Base-by-base conservation (phyloP, 2,329 filamentous ascomycete genomes). In the Fusarium musae region DNA sequence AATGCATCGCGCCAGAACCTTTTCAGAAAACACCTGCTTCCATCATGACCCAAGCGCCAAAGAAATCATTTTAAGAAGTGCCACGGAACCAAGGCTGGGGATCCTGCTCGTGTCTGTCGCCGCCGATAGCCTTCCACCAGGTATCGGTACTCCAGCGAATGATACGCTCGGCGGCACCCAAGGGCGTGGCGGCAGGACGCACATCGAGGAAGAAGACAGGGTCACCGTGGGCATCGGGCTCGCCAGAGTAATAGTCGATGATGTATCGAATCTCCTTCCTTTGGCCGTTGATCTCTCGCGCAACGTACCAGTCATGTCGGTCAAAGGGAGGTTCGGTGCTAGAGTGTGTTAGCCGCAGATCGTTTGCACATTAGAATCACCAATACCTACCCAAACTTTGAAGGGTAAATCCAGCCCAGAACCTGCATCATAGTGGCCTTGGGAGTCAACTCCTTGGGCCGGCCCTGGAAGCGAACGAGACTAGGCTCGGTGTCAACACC, bases 141-240 rank as follows among this genome's bases (percentile, higher is more conserved):
- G 97, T 89, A 82, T 98, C 96, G 15, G 93, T 95, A 57, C 95
- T 93, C 94, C 95, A 98, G 78, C 95, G 87, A 80, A 98, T 90
- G 69, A 95, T 83, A 58, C 96, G 89, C 85, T 98, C 96, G 6
- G 91, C 90, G 1, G 94, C 93, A 32, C 92, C 92, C 2, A 89
- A 92, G 6, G 95, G 95, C 0, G 93, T 94, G 46, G 97, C 84
- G 7, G 96, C 96, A 4, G 96, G 96, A 72, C 96, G 89, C 26
- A 99, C 96, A 80, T 99, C 96, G 61, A 99, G 89, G 81, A 92
- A 98, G 85, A 99, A 99, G 11, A 98, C 95, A 6, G 96, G 96
- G 80, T 98, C 94, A 37, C 95, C 96, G 1, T 90, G 93, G 5
- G 92, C 90, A 78, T 97, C 94, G 3, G 93, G 92, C 30, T 92